These are phyloP conservation scores for Theobroma cacao DNA, from an alignment of 345 rosid species.

Conservation along the genomic window DNA sequence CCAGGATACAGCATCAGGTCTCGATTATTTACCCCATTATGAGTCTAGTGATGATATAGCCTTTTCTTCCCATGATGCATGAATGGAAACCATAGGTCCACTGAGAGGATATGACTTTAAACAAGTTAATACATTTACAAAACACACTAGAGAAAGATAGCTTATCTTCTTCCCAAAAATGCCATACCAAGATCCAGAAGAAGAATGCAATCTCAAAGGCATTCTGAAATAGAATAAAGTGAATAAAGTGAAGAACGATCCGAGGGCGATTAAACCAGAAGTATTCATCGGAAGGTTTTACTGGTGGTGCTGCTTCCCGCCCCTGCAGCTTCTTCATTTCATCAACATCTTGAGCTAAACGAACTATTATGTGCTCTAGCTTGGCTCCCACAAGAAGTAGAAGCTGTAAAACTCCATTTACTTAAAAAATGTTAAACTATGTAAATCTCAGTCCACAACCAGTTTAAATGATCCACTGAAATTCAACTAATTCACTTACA, in stretches of 20 bases:
- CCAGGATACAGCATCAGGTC: neutral
- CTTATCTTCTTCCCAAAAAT: neutral
- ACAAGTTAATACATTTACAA: neutral
- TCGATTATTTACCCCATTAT: constrained; percentile 55
- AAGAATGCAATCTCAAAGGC: constrained; percentile 89
- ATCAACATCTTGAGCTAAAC: constrained; percentile 51
- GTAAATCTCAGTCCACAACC: neutral
- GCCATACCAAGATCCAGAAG: constrained; percentile 78
- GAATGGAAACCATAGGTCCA: constrained; percentile 36
- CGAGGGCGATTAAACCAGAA: constrained; percentile 70
- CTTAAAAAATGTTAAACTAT: neutral
- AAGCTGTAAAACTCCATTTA: constrained; percentile 40
- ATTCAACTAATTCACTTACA: constrained; percentile 43
- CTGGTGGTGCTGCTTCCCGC: constrained; percentile 36
- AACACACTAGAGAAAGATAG: neutral
- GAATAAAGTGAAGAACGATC: constrained; percentile 61
- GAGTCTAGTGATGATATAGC: constrained; percentile 67
- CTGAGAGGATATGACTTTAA: neutral
- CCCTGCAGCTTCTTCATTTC: constrained; percentile 16
- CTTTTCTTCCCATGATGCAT: constrained; percentile 72
- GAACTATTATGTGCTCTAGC: constrained; percentile 62
- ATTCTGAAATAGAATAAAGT: constrained; percentile 84
- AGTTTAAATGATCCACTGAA: neutral
- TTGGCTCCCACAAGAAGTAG: constrained; percentile 82
- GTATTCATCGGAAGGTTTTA: constrained; percentile 73